phyloP scores from a whole-genome alignment of 1,139 yeast genomes.

The Kurtzmaniella quercitrusa region DNA sequence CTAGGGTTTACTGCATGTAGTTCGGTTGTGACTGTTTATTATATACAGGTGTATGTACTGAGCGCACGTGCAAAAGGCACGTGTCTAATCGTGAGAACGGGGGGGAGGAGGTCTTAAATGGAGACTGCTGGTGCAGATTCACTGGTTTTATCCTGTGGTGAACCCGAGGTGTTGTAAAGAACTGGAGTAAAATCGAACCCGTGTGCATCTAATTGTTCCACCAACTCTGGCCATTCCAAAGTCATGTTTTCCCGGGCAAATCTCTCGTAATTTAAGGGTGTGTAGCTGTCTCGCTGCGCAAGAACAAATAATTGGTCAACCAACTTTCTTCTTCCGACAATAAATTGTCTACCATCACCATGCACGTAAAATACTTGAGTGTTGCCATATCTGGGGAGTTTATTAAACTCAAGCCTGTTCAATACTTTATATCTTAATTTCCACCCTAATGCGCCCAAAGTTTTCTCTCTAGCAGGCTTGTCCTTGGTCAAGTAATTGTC shows the following conservation, averaged over 20 bases:
- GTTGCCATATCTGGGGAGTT: conserved; percentile 23
- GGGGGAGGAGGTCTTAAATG: not conserved
- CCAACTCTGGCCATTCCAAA: conserved; percentile 39
- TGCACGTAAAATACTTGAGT: conserved; percentile 50
- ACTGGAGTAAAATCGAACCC: conserved; percentile 29
- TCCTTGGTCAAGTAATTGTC: conserved; percentile 85
- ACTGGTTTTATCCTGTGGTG: not conserved
- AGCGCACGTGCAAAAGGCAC: too few relatives aligned
- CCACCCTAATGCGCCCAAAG: conserved; percentile 92
- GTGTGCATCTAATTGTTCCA: conserved; percentile 32
- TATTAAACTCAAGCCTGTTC: conserved; percentile 23
- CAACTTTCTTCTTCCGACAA: conserved; percentile 62
- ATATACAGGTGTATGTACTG: conserved; percentile 2
- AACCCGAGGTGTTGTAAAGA: conserved; percentile 13
- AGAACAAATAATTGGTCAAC: conserved; percentile 50
- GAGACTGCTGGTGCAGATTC: not conserved
- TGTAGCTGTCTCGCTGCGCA: conserved; percentile 45
- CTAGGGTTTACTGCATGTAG: not conserved
- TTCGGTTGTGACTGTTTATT: conserved; percentile 5
- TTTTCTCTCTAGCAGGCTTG: conserved; percentile 84
- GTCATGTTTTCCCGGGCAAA: conserved; percentile 40
- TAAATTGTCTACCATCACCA: conserved; percentile 42
- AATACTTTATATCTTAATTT: conserved; percentile 72
- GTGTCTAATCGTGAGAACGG: too few relatives aligned
- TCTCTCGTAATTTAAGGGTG: conserved; percentile 38